These are phyloP conservation scores for Trichoderma semiorbis DNA, from an alignment of 2,329 filamentous ascomycete genomes.

Conservation along the genomic window DNA sequence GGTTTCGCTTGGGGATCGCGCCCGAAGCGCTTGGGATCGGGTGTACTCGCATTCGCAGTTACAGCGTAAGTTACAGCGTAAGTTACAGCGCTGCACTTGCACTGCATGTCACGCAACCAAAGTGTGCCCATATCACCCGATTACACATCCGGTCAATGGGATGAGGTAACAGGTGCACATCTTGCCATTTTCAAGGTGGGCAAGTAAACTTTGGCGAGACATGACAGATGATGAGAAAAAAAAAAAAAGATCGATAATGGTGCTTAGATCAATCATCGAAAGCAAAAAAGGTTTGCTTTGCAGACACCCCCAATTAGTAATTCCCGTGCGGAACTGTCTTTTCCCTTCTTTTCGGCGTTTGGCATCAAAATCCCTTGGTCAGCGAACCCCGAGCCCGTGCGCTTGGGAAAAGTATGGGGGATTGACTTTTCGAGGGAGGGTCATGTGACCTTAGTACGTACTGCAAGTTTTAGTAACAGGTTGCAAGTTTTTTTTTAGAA, in stretches of 20 bases:
- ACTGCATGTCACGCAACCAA: conserved; percentile 10
- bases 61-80: not conserved
- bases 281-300: not conserved
- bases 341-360: not conserved
- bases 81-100: not conserved
- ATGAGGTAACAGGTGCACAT: conserved; percentile 7
- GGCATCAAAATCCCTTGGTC: not conserved
- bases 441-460: conserved; percentile 8
- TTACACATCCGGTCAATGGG: conserved; percentile 6
- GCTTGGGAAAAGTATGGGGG: not conserved
- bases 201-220: not conserved
- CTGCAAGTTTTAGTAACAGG: not conserved
- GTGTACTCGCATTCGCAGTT: not conserved
- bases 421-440: not conserved
- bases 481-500: not conserved
- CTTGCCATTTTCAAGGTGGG: not conserved
- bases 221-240: conserved; percentile 1
- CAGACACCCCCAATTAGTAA: conserved; percentile 12
- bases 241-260: not conserved
- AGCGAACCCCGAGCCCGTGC: not conserved
- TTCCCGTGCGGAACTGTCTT: not conserved
- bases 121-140: not conserved
- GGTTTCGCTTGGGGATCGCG: not conserved
- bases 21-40: not conserved
- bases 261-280: not conserved